phyloP scores from a whole-genome alignment of 768 basidiomycete species.

The Mycena galopus region DNA sequence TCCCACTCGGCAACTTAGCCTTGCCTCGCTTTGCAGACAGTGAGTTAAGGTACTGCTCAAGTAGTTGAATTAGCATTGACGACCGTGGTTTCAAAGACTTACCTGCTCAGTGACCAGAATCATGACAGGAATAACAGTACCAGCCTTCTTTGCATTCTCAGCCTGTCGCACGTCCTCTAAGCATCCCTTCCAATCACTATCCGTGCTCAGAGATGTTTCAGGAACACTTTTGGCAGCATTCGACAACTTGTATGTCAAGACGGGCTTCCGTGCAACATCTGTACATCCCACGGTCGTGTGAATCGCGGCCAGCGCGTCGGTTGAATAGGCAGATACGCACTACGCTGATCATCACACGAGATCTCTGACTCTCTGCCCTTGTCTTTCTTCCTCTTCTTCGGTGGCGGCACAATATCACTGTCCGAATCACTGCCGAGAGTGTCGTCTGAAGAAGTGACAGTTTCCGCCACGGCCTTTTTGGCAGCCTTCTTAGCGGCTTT shows the following conservation, averaged over 20 bases:
- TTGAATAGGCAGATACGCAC: neutral
- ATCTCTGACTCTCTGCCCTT: neutral
- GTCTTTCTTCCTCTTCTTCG: constrained; percentile 2
- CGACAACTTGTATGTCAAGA: constrained; percentile 9
- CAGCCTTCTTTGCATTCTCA: too few relatives aligned
- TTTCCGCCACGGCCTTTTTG: constrained; percentile 1
- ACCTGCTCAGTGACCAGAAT: constrained; percentile 11
- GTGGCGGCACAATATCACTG: neutral
- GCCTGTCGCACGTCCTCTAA: too few relatives aligned
- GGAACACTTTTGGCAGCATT: neutral
- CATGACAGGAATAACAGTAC: too few relatives aligned
- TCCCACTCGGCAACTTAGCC: neutral
- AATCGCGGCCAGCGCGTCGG: constrained; percentile 10
- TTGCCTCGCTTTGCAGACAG: neutral
- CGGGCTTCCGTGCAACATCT: neutral
- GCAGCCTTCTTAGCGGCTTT: neutral
- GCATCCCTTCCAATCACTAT: neutral
- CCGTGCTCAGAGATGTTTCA: neutral
- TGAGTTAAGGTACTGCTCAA: neutral
- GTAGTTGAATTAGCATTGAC: neutral
- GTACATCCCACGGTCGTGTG: constrained; percentile 10
- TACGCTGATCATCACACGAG: neutral
- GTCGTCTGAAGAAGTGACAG: neutral
- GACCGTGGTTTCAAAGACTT: neutral
- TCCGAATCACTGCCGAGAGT: neutral